phyloP scores from a whole-genome alignment of 305 asterid genomes.

The Andrographis paniculata region DNA sequence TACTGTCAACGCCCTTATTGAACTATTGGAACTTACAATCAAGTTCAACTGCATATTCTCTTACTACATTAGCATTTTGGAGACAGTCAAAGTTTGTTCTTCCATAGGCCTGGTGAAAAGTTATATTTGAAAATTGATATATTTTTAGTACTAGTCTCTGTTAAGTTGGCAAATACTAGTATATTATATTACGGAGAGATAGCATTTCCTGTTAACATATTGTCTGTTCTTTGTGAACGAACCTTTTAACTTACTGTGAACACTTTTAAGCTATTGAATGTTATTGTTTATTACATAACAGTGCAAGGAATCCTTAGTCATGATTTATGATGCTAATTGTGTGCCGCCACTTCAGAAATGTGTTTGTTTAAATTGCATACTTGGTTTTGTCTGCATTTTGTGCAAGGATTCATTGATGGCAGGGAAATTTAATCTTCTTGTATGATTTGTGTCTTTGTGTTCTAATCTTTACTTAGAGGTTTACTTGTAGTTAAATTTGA shows the following conservation, averaged over 20 bases:
- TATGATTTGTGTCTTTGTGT: background rate
- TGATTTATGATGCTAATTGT: background rate
- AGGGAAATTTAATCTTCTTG: background rate
- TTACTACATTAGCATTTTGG: background rate
- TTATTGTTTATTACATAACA: background rate
- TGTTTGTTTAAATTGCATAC: background rate
- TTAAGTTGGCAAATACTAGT: background rate
- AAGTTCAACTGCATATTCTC: background rate
- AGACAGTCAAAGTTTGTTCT: background rate
- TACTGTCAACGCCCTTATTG: background rate
- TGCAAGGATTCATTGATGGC: background rate
- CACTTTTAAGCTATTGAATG: background rate
- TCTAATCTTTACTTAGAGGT: background rate
- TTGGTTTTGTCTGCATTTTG: background rate
- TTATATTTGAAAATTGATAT: background rate
- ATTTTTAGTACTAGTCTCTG: background rate
- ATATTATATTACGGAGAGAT: background rate
- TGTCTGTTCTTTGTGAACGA: background rate
- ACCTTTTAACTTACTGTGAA: no score
- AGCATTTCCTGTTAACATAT: background rate
- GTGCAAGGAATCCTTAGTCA: background rate
- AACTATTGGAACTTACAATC: background rate
- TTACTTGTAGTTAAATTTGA: background rate
- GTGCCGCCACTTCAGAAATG: no score
- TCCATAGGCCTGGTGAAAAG: background rate